phyloP scores from a whole-genome alignment of 2,329 filamentous ascomycete genomes.

The Hymenoscyphus fraxineus region DNA sequence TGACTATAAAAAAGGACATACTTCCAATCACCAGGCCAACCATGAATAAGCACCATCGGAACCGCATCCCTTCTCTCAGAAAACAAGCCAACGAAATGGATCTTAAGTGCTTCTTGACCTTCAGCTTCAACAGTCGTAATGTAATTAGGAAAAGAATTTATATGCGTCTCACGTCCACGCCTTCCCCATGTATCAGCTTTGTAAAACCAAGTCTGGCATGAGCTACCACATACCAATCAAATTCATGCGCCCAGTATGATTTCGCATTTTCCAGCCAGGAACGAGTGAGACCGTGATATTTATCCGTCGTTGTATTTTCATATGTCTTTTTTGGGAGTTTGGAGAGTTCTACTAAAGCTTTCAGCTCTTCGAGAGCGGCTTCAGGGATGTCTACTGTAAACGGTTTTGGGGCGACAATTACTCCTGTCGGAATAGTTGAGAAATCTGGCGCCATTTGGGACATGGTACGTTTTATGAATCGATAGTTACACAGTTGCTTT shows the following conservation, averaged over 20 bases:
- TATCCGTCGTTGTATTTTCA: slow-evolving; percentile 16
- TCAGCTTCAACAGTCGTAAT: slow-evolving; percentile 7
- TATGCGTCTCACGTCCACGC: slow-evolving; percentile 13
- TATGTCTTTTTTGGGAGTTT: slow-evolving; percentile 17
- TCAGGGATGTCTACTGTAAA: slow-evolving; percentile 3
- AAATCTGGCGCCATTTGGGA: neutral
- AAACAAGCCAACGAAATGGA: slow-evolving; percentile 23
- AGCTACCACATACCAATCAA: slow-evolving; percentile 22
- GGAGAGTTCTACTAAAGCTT: slow-evolving; percentile 10
- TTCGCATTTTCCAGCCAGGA: slow-evolving; percentile 18
- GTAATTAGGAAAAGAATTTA: slow-evolving; percentile 19
- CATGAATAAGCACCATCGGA: slow-evolving; percentile 21
- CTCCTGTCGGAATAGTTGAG: neutral
- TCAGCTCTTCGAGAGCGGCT: neutral
- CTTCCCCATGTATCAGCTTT: slow-evolving; percentile 10
- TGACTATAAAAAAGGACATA: neutral
- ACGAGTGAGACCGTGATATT: slow-evolving; percentile 14
- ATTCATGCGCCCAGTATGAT: slow-evolving; percentile 12
- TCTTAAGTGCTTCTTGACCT: slow-evolving; percentile 1
- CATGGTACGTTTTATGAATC: neutral
- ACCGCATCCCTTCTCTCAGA: slow-evolving; percentile 20
- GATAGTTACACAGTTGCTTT: too few species aligned
- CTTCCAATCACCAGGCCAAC: slow-evolving; percentile 20
- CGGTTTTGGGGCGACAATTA: neutral
- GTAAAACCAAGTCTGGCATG: slow-evolving; percentile 22